A percentile compares a stretch with the other conserved stretches of the same genome.
Conservation (phyloP, 1,139 yeast genomes). For the Suhomyces coccinellae region DNA sequence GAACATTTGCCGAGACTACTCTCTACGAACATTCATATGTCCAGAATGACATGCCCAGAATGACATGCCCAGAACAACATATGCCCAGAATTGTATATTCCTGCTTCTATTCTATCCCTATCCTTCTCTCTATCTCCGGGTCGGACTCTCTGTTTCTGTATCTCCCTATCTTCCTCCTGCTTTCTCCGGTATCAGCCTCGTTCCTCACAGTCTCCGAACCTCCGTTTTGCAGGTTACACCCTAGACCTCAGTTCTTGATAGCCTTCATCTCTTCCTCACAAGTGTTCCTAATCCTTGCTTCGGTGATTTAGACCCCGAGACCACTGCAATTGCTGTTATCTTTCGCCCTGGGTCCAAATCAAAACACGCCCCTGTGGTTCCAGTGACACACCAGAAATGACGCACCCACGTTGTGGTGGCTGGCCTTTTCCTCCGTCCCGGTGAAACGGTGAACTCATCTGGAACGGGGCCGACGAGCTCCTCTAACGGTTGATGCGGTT, state of each 20-base stretch:
- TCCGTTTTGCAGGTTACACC: slow-evolving; percentile 4
- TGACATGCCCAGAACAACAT: too few relatives aligned
- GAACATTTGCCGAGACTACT: too few relatives aligned
- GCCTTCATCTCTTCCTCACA: neutral
- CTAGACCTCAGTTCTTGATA: neutral
- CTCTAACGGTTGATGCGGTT: slow-evolving; percentile 4
- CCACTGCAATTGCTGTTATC: too few relatives aligned
- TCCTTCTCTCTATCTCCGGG: neutral
- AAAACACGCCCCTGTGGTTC: neutral
- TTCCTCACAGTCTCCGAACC: neutral
- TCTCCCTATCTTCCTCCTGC: neutral
- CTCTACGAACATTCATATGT: too few relatives aligned
- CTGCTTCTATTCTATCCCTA: neutral
- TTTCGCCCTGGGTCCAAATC: too few relatives aligned
- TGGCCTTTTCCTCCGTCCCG: too few relatives aligned
- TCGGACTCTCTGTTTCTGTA: too few relatives aligned
- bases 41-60: too few relatives aligned
- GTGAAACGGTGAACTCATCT: too few relatives aligned
- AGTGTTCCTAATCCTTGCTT: slow-evolving; percentile 7
- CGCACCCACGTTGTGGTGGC: neutral
- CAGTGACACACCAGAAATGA: neutral
- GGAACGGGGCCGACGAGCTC: too few relatives aligned
- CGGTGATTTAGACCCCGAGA: too few relatives aligned
- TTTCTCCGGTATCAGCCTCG: neutral
- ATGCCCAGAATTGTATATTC: too few relatives aligned